Evolutionary conservation across 1,139 yeast species (phyloP), one percentile per base, ranked within the genome.

Genomic region (Candida tropicalis): DNA sequence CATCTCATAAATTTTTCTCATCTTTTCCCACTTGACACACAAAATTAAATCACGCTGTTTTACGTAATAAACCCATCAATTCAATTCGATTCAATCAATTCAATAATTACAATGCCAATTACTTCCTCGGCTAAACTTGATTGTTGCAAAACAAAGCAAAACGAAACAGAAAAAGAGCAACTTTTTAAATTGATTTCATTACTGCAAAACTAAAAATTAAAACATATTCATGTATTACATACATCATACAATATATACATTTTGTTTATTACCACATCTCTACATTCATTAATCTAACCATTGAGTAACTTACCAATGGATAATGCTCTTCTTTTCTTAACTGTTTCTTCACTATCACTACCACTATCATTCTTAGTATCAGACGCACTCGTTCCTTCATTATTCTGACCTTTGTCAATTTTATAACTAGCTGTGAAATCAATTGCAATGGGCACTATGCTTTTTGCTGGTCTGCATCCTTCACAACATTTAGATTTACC

Each of bases 291-390:
- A 17, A 4, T 26, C 34, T 43, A 50, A 8, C 49, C 60, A 48
- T 69, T 70, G 41, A 70, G 62, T 27, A 69, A 51, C 1, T 73
- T 73, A 5, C 72, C 73, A 40, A 70, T 70, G 2, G 74, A 66
- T 44, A 69, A 47, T 25, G 54, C 53, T 24, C 33, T 44, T 38
- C 40, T 40, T 23, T 36, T 24, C 23, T 27, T 28, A 20, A n/a
- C 31, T 13, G 13, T 38, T 20, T 42, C 41, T 31, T 35, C 38
- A 16, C 39, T 42, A n/a, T 25, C 33, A 13, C 15, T 16, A 13
- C 18, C 33, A 26, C 37, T 37, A n/a, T 31, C 44, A 22, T 29
- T 35, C 15, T 20, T 26, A 8, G 24, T 36, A 7, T 37, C 34
- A 12, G 12, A 10, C 31, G n/a, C 20, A 10, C 7, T 9, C 20